These are phyloP conservation scores for Arthroderma sp. DNA, from an alignment of 2,329 filamentous ascomycete species.

Conservation along the genomic window DNA sequence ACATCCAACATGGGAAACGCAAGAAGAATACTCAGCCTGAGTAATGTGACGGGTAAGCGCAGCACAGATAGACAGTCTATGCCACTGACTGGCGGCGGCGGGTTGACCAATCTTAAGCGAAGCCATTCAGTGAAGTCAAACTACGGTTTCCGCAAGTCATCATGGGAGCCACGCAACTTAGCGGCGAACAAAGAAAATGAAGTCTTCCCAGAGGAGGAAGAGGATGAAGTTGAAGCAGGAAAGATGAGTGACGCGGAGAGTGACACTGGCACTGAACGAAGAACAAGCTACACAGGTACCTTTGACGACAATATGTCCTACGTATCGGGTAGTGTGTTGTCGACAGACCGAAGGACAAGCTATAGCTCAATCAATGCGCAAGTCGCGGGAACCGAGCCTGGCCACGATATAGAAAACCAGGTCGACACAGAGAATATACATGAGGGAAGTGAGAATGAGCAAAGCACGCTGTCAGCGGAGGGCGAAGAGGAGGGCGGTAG, in stretches of 20 bases:
- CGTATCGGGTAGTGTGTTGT: constrained; percentile 27
- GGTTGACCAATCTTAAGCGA: constrained; percentile 51
- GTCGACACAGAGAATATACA: constrained; percentile 9
- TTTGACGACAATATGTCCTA: constrained; percentile 31
- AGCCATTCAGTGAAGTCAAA: constrained; percentile 65
- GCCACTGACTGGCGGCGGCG: constrained; percentile 20
- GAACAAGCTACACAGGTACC: constrained; percentile 30
- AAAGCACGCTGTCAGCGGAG: constrained; percentile 13
- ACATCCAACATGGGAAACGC: constrained; percentile 37
- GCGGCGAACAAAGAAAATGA: constrained; percentile 49
- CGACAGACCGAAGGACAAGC: constrained; percentile 27
- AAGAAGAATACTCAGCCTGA: constrained; percentile 77
- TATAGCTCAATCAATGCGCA: constrained; percentile 25
- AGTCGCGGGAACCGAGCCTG: neutral
- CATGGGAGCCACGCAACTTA: constrained; percentile 47
- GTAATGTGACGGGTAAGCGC: constrained; percentile 69
- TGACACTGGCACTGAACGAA: constrained; percentile 36
- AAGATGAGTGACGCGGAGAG: constrained; percentile 31
- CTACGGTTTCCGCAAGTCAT: constrained; percentile 49
- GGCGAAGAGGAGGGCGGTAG: constrained; percentile 18
- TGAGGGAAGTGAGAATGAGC: constrained; percentile 7
- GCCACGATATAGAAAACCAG: neutral
- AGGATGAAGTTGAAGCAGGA: constrained; percentile 18
- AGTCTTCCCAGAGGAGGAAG: constrained; percentile 50
- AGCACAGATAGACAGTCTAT: constrained; percentile 22